Base-by-base conservation (phyloP, 441 rosid species). In the Pelargonium australe region DNA sequence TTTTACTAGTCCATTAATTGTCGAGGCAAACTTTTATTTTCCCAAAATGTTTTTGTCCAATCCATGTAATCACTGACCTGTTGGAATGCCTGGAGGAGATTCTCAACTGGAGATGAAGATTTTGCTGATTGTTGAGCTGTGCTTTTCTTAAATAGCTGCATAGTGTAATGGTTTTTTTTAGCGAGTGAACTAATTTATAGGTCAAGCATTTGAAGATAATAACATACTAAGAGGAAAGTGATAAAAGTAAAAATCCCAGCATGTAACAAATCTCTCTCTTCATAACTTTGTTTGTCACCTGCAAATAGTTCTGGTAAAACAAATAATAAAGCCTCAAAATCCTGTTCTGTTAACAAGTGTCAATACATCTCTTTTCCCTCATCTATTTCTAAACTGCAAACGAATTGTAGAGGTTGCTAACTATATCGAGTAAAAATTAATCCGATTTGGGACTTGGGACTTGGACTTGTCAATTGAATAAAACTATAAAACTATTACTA, bases 121-220 rank as follows among this genome's bases (percentile, higher is more conserved):
- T 64, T 83, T 7, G 77, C 69, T 57, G 73, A 60, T 73, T 77
- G 79, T 57, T 71, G 49, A 75, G 84, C 83, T 64, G 66, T 70
- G 19, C 71, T 73, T 73, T 79, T 80, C 83, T 77, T 81, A 79
- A 83, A 28, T 63, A 81, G 71, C 86, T 83, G 64, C 58, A 64
- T 37, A 61, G 63, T 20, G 34, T 28, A 12, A 49, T 14, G n/a
- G 5, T 49, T 49, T 11, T 13, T 12, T 34, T 25, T 13, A 71
- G 63, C 53, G 19, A 64, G 28, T 57, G 63, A 57, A 14, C 28
- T 7, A 16, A 19, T 16, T 57, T 57, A 16, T 53, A 16, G 20
- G 12, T 44, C 6, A 44, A 8, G 12, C 49, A 44, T 8, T 68
- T 57, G 13, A 34, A 71, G 41, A 58, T 9, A 6, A 7, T 7